These are phyloP conservation scores for Sarcomyxa edulis DNA, from an alignment of 768 basidiomycete species.

Conservation along the genomic window DNA sequence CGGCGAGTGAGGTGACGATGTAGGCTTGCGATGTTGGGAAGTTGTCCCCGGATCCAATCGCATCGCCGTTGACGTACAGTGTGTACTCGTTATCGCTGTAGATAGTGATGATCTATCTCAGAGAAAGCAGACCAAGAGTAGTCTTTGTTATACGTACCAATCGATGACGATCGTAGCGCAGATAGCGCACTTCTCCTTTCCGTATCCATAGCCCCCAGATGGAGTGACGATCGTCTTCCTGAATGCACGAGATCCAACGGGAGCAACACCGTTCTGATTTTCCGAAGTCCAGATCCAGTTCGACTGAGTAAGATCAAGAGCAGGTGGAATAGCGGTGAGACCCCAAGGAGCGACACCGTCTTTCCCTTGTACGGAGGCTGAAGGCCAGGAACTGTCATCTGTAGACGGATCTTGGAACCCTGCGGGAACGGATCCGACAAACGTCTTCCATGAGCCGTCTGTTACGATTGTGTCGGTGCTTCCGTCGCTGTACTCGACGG, in stretches of 20 bases:
- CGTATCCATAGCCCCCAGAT: no score
- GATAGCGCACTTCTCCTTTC: constrained; percentile 2
- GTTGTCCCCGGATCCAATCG: constrained; percentile 16
- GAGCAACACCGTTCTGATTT: background rate
- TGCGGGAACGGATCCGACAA: background rate
- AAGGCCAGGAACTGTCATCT: constrained; percentile 1
- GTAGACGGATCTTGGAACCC: constrained; percentile 1
- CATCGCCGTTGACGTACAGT: constrained; percentile 24
- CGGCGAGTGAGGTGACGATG: constrained; percentile 18
- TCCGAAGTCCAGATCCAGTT: constrained; percentile 2
- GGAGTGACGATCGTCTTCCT: constrained; percentile 3
- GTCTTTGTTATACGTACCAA: constrained; percentile 4
- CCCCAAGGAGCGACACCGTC: constrained; percentile 3
- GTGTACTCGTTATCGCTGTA: constrained; percentile 22
- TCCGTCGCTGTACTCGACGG: background rate
- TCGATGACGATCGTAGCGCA: constrained; percentile 1
- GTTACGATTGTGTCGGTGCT: background rate
- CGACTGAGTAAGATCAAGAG: background rate
- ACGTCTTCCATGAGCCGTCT: constrained; percentile 1
- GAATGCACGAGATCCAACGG: background rate
- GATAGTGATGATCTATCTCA: background rate
- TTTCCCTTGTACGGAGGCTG: constrained; percentile 1
- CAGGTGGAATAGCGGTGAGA: background rate
- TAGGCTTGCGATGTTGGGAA: constrained; percentile 18
- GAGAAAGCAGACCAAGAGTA: background rate